phyloP scores from a whole-genome alignment of 345 rosid species.

The Raphanus sativus region DNA sequence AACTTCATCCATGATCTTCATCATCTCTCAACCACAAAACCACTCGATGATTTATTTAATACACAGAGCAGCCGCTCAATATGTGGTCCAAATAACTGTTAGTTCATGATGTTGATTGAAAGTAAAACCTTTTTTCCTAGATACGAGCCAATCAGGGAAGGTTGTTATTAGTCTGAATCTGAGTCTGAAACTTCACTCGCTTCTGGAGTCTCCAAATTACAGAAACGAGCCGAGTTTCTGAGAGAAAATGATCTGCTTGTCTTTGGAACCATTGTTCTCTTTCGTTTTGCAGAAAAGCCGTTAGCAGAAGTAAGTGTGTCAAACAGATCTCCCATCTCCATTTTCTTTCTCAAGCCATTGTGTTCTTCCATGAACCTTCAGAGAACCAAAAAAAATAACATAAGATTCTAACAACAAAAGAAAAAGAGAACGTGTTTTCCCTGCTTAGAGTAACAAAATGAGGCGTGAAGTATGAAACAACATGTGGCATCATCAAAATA shows the following conservation, averaged over 20 bases:
- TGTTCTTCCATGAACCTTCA: slow-evolving; percentile 59
- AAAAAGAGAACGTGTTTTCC: not conserved
- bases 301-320: slow-evolving; percentile 52
- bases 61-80: slow-evolving; percentile 52
- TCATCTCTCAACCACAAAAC: slow-evolving; percentile 43
- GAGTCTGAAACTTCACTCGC: slow-evolving; percentile 48
- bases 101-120: slow-evolving; percentile 17
- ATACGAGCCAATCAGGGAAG: slow-evolving; percentile 3
- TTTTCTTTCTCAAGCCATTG: slow-evolving; percentile 49
- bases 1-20: slow-evolving; percentile 47
- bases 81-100: slow-evolving; percentile 37
- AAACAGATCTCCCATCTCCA: slow-evolving; percentile 74
- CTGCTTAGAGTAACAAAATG: not conserved
- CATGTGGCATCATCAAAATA: not conserved
- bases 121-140: not conserved
- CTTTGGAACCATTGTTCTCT: slow-evolving; percentile 49
- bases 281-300: slow-evolving; percentile 54
- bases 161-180: slow-evolving; percentile 25
- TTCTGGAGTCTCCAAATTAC: slow-evolving; percentile 46
- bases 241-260: slow-evolving; percentile 40
- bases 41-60: not conserved
- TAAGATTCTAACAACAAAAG: not conserved
- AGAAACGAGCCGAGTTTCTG: slow-evolving; percentile 51
- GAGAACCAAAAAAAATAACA: not conserved
- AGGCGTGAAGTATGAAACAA: slow-evolving; percentile 1